Percentiles rank a stretch among this genome's conserved stretches.
These are phyloP conservation scores for Talaromyces sp. DNA, from an alignment of 2,329 filamentous ascomycete species.

Conservation along the genomic window DNA sequence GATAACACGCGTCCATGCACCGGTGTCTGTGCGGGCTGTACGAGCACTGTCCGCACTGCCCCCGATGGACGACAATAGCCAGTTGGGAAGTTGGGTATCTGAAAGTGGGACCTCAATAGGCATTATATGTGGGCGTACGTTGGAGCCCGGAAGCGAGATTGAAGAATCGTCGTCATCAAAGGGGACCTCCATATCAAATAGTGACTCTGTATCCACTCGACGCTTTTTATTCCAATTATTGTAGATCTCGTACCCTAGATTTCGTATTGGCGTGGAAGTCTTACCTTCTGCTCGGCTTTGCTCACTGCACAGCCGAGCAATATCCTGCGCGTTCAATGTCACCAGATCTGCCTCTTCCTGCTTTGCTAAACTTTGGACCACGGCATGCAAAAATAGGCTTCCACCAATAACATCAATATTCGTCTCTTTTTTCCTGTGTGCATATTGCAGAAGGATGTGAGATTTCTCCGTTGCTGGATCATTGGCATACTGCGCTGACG, in stretches of 20 bases:
- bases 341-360: slow-evolving; percentile 51
- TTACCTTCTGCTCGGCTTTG: slow-evolving; percentile 40
- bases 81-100: slow-evolving; percentile 36
- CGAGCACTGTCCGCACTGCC: slow-evolving; percentile 25
- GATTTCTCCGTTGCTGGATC: slow-evolving; percentile 54
- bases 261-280: slow-evolving; percentile 37
- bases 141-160: not conserved
- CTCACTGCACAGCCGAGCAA: slow-evolving; percentile 45
- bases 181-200: slow-evolving; percentile 48
- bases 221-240: slow-evolving; percentile 3
- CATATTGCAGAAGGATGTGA: slow-evolving; percentile 60
- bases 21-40: slow-evolving; percentile 4
- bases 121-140: slow-evolving; percentile 12
- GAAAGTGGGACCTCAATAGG: slow-evolving; percentile 22
- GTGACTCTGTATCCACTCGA: slow-evolving; percentile 31
- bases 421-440: slow-evolving; percentile 27
- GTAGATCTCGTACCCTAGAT: slow-evolving; percentile 58
- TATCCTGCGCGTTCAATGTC: slow-evolving; percentile 48
- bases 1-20: slow-evolving; percentile 34
- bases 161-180: slow-evolving; percentile 37
- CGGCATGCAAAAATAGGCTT: slow-evolving; percentile 55
- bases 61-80: slow-evolving; percentile 33
- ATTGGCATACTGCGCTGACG: slow-evolving; percentile 41
- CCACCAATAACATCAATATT: slow-evolving; percentile 48
- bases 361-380: slow-evolving; percentile 64